Percentiles rank a stretch among this genome's conserved stretches.
Conservation (phyloP, 345 rosid species). For the Populus euphratica region DNA sequence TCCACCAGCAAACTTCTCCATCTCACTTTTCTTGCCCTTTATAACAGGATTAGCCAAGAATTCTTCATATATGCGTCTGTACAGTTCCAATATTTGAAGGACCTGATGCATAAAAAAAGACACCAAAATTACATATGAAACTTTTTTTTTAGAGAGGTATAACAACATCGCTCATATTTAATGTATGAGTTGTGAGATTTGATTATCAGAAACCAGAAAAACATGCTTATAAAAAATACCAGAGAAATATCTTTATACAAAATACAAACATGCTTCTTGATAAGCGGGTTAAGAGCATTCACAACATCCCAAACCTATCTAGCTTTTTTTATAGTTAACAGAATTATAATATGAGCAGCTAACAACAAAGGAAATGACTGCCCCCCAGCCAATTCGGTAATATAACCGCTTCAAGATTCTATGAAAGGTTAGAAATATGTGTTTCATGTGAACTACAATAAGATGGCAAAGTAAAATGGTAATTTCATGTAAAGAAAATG, state of each 20-base stretch:
- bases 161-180: background rate
- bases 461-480: background rate
- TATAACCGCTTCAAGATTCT: background rate
- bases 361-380: too few species aligned
- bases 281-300: background rate
- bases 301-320: background rate
- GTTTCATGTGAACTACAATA: background rate
- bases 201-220: background rate
- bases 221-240: background rate
- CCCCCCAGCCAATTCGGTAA: background rate
- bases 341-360: too few species aligned
- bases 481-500: background rate
- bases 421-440: background rate
- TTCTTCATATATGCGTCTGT: slow-evolving; percentile 83
- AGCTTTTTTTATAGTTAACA: background rate
- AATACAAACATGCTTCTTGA: background rate
- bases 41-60: slow-evolving; percentile 85
- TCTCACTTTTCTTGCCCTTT: slow-evolving; percentile 94
- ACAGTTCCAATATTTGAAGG: slow-evolving; percentile 77
- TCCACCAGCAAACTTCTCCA: slow-evolving; percentile 97
- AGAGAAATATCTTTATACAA: background rate
- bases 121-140: background rate
- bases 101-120: slow-evolving; percentile 38
- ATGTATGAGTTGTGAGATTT: background rate
- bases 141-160: background rate